These are phyloP conservation scores for Thelonectria olida DNA, from an alignment of 2,329 filamentous ascomycete species.

Conservation along the genomic window DNA sequence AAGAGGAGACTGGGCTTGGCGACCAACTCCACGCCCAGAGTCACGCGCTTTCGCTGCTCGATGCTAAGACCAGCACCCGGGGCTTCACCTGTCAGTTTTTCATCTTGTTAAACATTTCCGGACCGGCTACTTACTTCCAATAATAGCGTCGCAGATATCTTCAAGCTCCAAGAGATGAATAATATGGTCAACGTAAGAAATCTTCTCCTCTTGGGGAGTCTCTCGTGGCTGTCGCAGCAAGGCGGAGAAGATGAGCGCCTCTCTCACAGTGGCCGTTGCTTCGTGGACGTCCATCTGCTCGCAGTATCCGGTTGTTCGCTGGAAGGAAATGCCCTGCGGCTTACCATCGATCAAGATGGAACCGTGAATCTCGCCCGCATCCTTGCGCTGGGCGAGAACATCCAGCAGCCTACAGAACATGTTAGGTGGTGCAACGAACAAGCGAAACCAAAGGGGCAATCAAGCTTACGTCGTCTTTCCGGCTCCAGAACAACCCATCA, in stretches of 20 bases:
- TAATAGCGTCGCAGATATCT: constrained; percentile 71
- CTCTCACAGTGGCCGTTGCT: constrained; percentile 70
- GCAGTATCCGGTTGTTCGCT: constrained; percentile 73
- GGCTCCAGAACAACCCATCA: constrained; percentile 83
- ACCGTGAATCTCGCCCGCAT: constrained; percentile 63
- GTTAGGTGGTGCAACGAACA: neutral
- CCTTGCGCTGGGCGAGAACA: constrained; percentile 72
- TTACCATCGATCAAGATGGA: constrained; percentile 65
- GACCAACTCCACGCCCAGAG: constrained; percentile 76
- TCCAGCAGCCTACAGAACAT: constrained; percentile 60
- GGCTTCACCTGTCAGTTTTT: constrained; percentile 57
- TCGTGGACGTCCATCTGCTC: constrained; percentile 77
- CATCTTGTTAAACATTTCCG: neutral
- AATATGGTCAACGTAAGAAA: constrained; percentile 73
- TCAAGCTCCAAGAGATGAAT: constrained; percentile 72
- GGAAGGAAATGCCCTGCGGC: constrained; percentile 67
- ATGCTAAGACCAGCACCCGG: constrained; percentile 57
- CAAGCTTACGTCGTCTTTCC: constrained; percentile 74
- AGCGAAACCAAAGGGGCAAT: neutral
- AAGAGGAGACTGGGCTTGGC: constrained; percentile 74
- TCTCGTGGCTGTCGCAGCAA: constrained; percentile 67
- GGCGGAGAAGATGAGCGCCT: constrained; percentile 74
- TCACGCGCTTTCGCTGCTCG: constrained; percentile 69
- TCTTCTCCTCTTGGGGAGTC: constrained; percentile 66
- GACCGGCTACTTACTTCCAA: constrained; percentile 54